phyloP scores from a whole-genome alignment of 202 grass and related monocot genomes.

The Brachypodium distachyon region DNA sequence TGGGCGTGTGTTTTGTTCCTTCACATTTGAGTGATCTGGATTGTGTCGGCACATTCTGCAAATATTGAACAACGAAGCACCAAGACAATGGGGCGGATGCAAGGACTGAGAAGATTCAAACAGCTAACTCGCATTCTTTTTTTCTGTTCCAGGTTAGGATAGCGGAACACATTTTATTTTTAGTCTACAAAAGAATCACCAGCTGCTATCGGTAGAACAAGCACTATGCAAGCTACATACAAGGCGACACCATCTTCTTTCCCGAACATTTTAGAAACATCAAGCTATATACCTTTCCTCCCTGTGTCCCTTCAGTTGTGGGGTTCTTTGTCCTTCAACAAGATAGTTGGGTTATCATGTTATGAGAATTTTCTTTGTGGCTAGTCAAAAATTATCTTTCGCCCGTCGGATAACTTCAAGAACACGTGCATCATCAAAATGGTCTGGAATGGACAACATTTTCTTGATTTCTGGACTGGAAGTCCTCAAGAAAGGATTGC shows the following conservation, averaged over 20 bases:
- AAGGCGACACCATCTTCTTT: slow-evolving; percentile 23
- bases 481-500: slow-evolving; percentile 95
- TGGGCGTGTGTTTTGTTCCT: too few species aligned
- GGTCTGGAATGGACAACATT: slow-evolving; percentile 58
- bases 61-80: not conserved
- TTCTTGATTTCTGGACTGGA: slow-evolving; percentile 64
- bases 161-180: slow-evolving; percentile 23
- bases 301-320: not conserved
- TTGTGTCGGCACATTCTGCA: not conserved
- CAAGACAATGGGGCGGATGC: not conserved
- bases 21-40: not conserved
- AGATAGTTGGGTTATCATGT: not conserved
- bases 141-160: slow-evolving; percentile 1
- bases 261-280: slow-evolving; percentile 10
- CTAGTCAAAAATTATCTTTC: slow-evolving; percentile 80
- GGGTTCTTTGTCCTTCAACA: slow-evolving; percentile 16
- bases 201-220: slow-evolving; percentile 19
- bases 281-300: slow-evolving; percentile 29
- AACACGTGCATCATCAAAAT: slow-evolving; percentile 58
- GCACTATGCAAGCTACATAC: slow-evolving; percentile 32
- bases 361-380: not conserved
- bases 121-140: not conserved
- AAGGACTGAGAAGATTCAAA: slow-evolving; percentile 1
- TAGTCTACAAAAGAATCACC: slow-evolving; percentile 37
- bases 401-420: slow-evolving; percentile 66